Base-by-base conservation (phyloP, 306 rosid species). In the Lathyrus aphaca region DNA sequence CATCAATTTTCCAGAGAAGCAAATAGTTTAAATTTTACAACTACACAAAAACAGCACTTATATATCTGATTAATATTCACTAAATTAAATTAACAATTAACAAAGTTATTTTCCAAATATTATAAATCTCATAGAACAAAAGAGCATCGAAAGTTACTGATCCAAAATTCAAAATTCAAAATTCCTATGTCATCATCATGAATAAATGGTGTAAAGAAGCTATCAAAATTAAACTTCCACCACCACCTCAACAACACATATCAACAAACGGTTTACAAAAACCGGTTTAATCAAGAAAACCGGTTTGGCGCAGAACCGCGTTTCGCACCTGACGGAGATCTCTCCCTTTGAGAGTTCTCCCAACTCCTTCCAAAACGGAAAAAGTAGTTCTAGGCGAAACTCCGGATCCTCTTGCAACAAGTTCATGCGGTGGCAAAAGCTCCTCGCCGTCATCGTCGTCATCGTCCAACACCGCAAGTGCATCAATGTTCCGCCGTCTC, bases 331-430 rank as follows among this genome's bases (percentile, higher is more conserved):
- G 96, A 14, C 95, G 85, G n/a, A 92, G 88, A 81, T 92, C 96
- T 73, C 96, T 81, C 72, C 96, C 98, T 64, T 92, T 92, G 8
- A 89, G 95, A 2, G 98, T 92, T 80, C 95, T 86, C 48, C 98
- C 98, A 0, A 83, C 90, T 4, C 96, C 96, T 85, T 92, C 96
- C 54, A 92, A 78, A 67, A 89, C 95, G 27, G 95, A 92, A 51
- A 83, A 92, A 5, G 92, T 87, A 15, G 91, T 86, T 65, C 77
- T 84, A 25, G 89, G 91, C 32, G 96, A 86, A 42, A 86, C 82
- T 0, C 87, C 95, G 0, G 89, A 87, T 7, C 94, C 95, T 42
- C 87, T 74, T 12, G 87, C 77, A 10, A 84, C 95, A 32, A 89
- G 66, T 72, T 92, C 98, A 43, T 92, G 98, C 29, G 98, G 98